Evolutionary conservation across 495 filamentous ascomycete species (phyloP).

Genomic region (Durotheca rogersii): DNA sequence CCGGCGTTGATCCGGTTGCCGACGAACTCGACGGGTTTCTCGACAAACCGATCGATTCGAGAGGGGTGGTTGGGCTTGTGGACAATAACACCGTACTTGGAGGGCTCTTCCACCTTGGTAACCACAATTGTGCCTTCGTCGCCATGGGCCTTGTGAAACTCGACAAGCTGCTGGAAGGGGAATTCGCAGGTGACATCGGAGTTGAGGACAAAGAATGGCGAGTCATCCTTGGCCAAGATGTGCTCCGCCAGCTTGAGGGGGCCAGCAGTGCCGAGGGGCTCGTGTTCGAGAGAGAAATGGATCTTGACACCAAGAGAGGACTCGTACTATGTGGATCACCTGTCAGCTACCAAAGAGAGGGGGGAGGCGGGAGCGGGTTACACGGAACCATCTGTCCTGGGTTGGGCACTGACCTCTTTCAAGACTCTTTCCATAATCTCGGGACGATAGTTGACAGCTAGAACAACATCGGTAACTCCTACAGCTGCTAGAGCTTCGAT

Average conservation of each 20-base stretch:
- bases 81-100: constrained; percentile 98
- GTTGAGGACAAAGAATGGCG: constrained; percentile 98
- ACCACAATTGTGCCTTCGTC: constrained; percentile 98
- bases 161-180: constrained; percentile 85
- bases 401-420: constrained; percentile 47
- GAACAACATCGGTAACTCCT: constrained; percentile 95
- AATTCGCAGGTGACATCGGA: constrained; percentile 98
- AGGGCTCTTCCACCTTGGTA: constrained; percentile 98
- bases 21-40: constrained; percentile 99
- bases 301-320: constrained; percentile 88
- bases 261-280: constrained; percentile 93
- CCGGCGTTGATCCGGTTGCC: constrained; percentile 99
- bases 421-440: constrained; percentile 83
- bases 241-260: constrained; percentile 95
- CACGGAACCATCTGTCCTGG: constrained; percentile 11
- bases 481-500: constrained; percentile 92
- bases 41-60: constrained; percentile 97
- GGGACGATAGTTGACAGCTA: constrained; percentile 97
- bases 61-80: constrained; percentile 93
- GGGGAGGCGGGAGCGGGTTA: too few species aligned
- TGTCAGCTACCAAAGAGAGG: constrained; percentile 10
- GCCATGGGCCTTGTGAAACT: constrained; percentile 87
- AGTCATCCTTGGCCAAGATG: constrained; percentile 87
- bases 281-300: constrained; percentile 92
- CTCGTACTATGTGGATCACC: constrained; percentile 66